A percentile compares a stretch with the other conserved stretches of the same genome.
These are phyloP conservation scores for Hypoxylon trugodes DNA, from an alignment of 495 filamentous ascomycete species.

Conservation along the genomic window DNA sequence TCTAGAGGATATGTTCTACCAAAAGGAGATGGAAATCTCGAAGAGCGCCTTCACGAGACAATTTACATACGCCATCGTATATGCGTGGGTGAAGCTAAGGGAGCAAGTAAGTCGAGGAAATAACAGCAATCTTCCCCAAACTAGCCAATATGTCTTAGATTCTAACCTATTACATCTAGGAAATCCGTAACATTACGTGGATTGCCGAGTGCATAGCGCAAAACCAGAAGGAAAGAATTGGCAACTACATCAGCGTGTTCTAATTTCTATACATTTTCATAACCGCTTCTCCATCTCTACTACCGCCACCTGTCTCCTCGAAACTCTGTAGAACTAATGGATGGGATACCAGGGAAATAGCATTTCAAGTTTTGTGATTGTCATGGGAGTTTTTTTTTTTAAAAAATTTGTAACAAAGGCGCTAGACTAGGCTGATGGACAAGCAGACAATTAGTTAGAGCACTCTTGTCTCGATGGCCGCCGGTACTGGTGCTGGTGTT, in stretches of 20 bases:
- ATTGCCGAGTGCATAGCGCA: slow-evolving; percentile 99
- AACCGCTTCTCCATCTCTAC: slow-evolving; percentile 8
- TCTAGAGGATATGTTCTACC: slow-evolving; percentile 97
- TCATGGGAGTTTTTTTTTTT: slow-evolving; percentile 19
- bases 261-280: slow-evolving; percentile 37
- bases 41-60: slow-evolving; percentile 95
- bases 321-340: slow-evolving; percentile 47
- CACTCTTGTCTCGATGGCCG: slow-evolving; percentile 28
- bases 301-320: slow-evolving; percentile 30
- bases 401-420: slow-evolving; percentile 16
- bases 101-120: slow-evolving; percentile 78
- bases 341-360: slow-evolving; percentile 40
- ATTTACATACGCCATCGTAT: slow-evolving; percentile 94
- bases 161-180: slow-evolving; percentile 61
- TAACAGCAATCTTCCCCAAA: background rate
- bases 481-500: slow-evolving; percentile 24
- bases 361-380: slow-evolving; percentile 27
- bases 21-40: slow-evolving; percentile 98
- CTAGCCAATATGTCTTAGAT: background rate
- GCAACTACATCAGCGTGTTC: slow-evolving; percentile 98
- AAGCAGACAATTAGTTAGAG: slow-evolving; percentile 32
- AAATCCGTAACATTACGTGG: slow-evolving; percentile 99
- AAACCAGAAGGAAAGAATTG: slow-evolving; percentile 98
- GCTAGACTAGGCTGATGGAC: slow-evolving; percentile 36
- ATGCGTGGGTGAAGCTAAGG: slow-evolving; percentile 96